Percentiles rank a stretch among this genome's conserved stretches.
phyloP scores from a whole-genome alignment of 441 rosid genomes.

The Populus hybrid region DNA sequence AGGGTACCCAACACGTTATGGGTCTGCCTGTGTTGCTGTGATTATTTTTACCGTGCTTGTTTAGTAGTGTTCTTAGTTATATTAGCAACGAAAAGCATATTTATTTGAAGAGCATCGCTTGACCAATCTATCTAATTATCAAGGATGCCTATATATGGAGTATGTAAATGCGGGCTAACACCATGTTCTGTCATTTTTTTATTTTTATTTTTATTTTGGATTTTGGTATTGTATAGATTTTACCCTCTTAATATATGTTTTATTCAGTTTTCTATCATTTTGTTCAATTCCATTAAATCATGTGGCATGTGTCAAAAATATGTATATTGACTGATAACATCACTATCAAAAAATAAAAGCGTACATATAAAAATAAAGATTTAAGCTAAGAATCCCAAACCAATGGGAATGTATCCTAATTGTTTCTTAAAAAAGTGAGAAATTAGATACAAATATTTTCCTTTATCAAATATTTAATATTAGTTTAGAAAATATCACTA shows the following conservation, averaged over 20 bases:
- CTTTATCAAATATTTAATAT: too few relatives aligned
- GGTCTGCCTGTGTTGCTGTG: background rate
- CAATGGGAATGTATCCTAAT: background rate
- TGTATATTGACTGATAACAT: background rate
- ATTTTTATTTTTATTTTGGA: too few relatives aligned
- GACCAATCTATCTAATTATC: background rate
- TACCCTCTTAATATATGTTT: background rate
- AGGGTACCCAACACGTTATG: background rate
- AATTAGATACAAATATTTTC: too few relatives aligned
- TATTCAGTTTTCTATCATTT: background rate
- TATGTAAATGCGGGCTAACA: too few relatives aligned
- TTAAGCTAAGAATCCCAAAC: background rate
- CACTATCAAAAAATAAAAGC: background rate
- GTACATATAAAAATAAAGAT: too few relatives aligned
- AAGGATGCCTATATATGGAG: background rate
- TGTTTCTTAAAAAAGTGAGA: too few relatives aligned
- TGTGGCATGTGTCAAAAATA: background rate
- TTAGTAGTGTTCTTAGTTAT: conserved; percentile 26
- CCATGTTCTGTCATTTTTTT: too few relatives aligned
- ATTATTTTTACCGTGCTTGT: background rate
- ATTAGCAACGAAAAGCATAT: background rate
- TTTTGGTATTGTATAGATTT: background rate
- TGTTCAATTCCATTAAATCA: background rate
- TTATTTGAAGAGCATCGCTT: background rate
- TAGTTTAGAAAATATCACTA: too few relatives aligned